Percentiles rank a stretch among this genome's conserved stretches.
phyloP scores from a whole-genome alignment of 1,284 basidiomycete genomes.

The Exobasidium rhododendri region DNA sequence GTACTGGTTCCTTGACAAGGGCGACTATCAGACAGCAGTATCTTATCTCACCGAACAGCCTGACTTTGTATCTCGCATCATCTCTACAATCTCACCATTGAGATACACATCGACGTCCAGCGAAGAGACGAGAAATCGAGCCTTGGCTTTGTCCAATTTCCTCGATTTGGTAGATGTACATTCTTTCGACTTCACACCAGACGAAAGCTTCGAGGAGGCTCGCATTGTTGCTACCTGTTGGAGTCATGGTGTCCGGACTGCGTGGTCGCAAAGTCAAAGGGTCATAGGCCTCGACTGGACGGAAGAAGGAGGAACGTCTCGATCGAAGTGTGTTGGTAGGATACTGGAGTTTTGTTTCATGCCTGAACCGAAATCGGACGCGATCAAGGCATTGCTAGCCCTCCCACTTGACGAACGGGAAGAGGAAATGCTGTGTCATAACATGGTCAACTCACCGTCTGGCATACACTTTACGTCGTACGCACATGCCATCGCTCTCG shows the following conservation, averaged over 20 bases:
- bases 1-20: constrained; percentile 38
- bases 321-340: neutral
- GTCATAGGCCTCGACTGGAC: neutral
- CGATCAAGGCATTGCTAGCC: neutral
- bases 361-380: neutral
- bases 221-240: neutral
- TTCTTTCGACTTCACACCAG: neutral
- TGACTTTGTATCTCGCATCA: neutral
- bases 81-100: neutral
- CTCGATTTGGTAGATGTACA: neutral
- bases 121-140: neutral
- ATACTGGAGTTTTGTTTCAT: constrained; percentile 5
- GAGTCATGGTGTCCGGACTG: neutral
- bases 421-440: constrained; percentile 3
- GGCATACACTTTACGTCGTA: neutral
- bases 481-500: neutral
- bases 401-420: neutral
- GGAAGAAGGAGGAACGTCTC: neutral
- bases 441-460: constrained; percentile 1
- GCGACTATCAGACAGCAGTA: constrained; percentile 20
- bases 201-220: neutral
- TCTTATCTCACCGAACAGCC: constrained; percentile 4
- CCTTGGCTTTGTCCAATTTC: neutral
- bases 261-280: neutral
- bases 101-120: neutral